phyloP scores from a whole-genome alignment of 2,329 filamentous ascomycete species.

The Epichloe bromicola region DNA sequence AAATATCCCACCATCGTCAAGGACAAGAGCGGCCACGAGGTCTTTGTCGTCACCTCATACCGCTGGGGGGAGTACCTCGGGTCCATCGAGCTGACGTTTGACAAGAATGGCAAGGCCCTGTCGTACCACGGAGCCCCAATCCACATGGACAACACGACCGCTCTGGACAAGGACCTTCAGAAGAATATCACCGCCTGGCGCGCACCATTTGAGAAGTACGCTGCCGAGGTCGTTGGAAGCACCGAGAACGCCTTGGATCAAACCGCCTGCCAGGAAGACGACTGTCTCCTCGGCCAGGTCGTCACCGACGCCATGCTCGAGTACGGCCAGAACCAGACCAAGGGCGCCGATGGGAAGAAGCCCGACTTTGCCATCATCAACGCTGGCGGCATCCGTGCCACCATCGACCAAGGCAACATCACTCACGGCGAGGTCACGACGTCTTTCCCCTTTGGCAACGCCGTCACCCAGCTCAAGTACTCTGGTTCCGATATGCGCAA shows the following conservation, averaged over 20 bases:
- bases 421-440: constrained; percentile 52
- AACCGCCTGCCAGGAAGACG: constrained; percentile 40
- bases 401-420: constrained; percentile 46
- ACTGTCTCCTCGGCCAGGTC: constrained; percentile 45
- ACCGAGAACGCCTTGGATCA: constrained; percentile 46
- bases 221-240: constrained; percentile 24
- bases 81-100: constrained; percentile 54
- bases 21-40: constrained; percentile 50
- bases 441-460: constrained; percentile 53
- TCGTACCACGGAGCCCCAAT: constrained; percentile 51
- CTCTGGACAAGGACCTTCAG: constrained; percentile 43
- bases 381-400: constrained; percentile 49
- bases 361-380: constrained; percentile 50
- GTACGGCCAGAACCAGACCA: constrained; percentile 39
- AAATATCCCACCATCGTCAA: constrained; percentile 50
- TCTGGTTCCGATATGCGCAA: constrained; percentile 41
- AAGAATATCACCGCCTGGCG: constrained; percentile 45
- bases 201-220: constrained; percentile 46
- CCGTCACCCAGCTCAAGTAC: constrained; percentile 44
- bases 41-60: constrained; percentile 55
- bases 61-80: constrained; percentile 58
- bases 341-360: constrained; percentile 15
- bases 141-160: constrained; percentile 48
- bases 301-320: constrained; percentile 47
- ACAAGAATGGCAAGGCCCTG: constrained; percentile 45